These are phyloP conservation scores for Polychytrium aggregatum DNA, from an alignment of 192 early-diverging fungal genomes.

Conservation along the genomic window DNA sequence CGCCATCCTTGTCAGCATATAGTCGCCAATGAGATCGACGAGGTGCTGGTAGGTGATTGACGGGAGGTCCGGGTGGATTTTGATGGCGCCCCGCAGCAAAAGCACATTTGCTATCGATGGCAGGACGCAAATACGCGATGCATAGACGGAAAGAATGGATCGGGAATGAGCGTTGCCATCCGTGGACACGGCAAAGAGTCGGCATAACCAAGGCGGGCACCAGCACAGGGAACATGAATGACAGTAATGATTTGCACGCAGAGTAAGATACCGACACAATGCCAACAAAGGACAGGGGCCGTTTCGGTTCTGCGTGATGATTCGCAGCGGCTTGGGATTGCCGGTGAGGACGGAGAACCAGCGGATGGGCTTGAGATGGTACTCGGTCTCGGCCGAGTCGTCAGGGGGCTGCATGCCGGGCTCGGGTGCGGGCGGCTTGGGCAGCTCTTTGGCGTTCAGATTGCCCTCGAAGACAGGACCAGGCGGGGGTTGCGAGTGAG, in stretches of 20 bases:
- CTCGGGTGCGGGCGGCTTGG: too few relatives aligned
- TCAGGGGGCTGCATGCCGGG: too few relatives aligned
- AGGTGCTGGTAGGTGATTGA: conserved; percentile 58
- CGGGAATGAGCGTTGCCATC: conserved; percentile 5
- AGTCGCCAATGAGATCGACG: conserved; percentile 63
- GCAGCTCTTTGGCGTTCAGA: too few relatives aligned
- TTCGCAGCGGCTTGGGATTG: conserved; percentile 43
- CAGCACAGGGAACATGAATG: too few relatives aligned
- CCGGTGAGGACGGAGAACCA: conserved; percentile 44
- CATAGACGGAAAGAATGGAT: background rate
- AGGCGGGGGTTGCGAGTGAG: too few relatives aligned
- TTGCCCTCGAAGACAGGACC: too few relatives aligned
- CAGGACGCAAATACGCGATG: background rate
- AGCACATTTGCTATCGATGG: conserved; percentile 76
- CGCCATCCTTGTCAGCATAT: background rate
- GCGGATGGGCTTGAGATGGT: conserved; percentile 63
- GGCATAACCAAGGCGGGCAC: too few relatives aligned
- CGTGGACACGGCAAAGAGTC: too few relatives aligned
- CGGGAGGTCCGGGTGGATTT: conserved; percentile 36
- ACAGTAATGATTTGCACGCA: too few relatives aligned
- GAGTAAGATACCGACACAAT: too few relatives aligned
- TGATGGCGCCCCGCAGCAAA: conserved; percentile 56
- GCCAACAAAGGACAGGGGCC: conserved; percentile 86
- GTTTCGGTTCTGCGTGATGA: conserved; percentile 86
- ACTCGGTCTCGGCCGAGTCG: conserved; percentile 28